Evolutionary conservation across 257 asterid genomes (phyloP), one percentile per base, ranked within the genome.

Genomic region (Fraxinus americana): DNA sequence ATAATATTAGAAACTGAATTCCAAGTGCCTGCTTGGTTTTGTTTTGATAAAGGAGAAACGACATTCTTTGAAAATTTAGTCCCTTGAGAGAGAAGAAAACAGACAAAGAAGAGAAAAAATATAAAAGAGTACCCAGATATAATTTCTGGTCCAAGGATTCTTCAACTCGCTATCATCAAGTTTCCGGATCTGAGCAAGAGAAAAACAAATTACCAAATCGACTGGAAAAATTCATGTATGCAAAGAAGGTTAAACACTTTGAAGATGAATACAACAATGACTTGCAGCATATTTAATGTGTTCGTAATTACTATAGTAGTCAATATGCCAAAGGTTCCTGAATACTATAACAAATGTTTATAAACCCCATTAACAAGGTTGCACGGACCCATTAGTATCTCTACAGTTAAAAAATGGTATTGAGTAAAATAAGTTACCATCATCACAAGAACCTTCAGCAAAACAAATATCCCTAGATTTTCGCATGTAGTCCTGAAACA

Each of bases 261-360:
- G 57, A 78, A 43, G 21, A 71, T 12, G 9, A 67, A 30, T 48
- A 21, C 36, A 36, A 7, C 41, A 48, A 75, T 16, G 75, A 87
- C 96, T 88, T 88, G 93, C 99, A 79, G 99, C 99, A 82, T 96
- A 93, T 84, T 91, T 96, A 98, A 96, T 92, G 91, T 96, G 98
- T 78, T 96, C 98, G 39, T 91, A 87, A 81, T 89, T 86, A 41
- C 97, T 93, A 80, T 93, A 96, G 77, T 93, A 96, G 77, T 96
- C 99, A 81, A 96, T 76, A 92, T 67, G 70, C 99, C 99, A 88
- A 83, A 96, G 52, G 99, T 92, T 83, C 99, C 99, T 93, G 91
- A 76, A 82, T 80, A n/a, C 23, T 7, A 57, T 57, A 57, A 17
- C 23, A 7, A 2, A 57, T 5, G 12, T 57, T 57, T 59, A 79